These are phyloP conservation scores for Paracamarosporium sp. DNA, from an alignment of 2,329 filamentous ascomycete genomes.

Conservation along the genomic window DNA sequence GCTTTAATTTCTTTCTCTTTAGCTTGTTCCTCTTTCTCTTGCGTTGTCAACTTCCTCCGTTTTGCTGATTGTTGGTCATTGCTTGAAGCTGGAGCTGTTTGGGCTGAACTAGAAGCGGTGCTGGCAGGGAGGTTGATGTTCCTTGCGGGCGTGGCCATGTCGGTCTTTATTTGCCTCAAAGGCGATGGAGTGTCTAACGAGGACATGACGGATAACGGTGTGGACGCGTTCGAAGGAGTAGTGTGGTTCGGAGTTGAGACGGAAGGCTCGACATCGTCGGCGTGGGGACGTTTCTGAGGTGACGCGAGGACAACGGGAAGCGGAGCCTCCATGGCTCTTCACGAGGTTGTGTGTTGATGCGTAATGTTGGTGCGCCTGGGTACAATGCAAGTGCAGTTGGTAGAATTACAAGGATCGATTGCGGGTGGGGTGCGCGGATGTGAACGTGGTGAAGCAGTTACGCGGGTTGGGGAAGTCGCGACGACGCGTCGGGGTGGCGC, in stretches of 20 bases:
- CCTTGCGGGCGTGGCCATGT: slow-evolving; percentile 20
- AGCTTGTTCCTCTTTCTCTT: slow-evolving; percentile 50
- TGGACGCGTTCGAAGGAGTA: slow-evolving; percentile 34
- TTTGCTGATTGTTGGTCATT: slow-evolving; percentile 46
- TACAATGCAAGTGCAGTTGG: slow-evolving; percentile 2
- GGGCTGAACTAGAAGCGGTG: slow-evolving; percentile 8
- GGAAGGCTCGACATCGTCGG: slow-evolving; percentile 33
- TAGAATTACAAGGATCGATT: background rate
- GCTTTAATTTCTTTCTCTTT: slow-evolving; percentile 48
- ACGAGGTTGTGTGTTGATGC: background rate
- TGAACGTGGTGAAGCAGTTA: slow-evolving; percentile 20
- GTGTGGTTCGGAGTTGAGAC: slow-evolving; percentile 37
- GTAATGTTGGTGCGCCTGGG: background rate
- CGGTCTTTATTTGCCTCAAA: slow-evolving; percentile 18
- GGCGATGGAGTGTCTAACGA: slow-evolving; percentile 41
- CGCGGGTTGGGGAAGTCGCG: slow-evolving; percentile 32
- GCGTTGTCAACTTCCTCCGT: slow-evolving; percentile 49
- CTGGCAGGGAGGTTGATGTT: slow-evolving; percentile 16
- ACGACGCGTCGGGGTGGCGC: slow-evolving; percentile 38
- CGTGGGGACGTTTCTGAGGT: slow-evolving; percentile 41
- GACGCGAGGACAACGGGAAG: slow-evolving; percentile 21
- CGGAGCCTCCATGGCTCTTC: slow-evolving; percentile 37
- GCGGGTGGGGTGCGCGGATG: slow-evolving; percentile 7
- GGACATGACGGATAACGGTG: slow-evolving; percentile 40
- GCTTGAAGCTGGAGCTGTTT: slow-evolving; percentile 19